phyloP scores from a whole-genome alignment of 2,329 filamentous ascomycete genomes.

The Aspergillus neotritici region DNA sequence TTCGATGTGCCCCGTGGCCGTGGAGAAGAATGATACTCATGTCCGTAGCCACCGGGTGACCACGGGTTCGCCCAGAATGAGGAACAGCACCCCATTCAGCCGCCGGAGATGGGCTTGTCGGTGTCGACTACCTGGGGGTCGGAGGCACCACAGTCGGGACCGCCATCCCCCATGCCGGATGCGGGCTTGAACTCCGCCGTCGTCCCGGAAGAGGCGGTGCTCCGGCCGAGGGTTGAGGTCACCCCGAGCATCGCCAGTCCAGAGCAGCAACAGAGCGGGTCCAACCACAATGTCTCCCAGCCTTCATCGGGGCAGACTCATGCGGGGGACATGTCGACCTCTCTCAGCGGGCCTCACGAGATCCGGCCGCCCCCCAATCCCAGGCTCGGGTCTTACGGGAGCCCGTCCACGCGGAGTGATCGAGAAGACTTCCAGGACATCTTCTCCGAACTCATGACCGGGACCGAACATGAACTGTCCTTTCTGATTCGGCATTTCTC shows the following conservation, averaged over 20 bases:
- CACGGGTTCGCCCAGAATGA: background rate
- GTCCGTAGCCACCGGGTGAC: background rate
- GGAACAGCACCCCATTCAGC: background rate
- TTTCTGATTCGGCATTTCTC: slow-evolving; percentile 36
- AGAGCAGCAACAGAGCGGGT: slow-evolving; percentile 1
- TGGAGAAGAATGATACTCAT: no score
- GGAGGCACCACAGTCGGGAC: no score
- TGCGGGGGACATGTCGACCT: background rate
- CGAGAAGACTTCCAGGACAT: slow-evolving; percentile 31
- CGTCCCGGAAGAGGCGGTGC: no score
- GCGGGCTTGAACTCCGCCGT: no score
- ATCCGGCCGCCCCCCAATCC: slow-evolving; percentile 2
- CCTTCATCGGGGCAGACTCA: slow-evolving; percentile 2
- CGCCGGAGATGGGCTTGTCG: no score
- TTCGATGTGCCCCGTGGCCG: background rate
- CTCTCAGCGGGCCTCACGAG: slow-evolving; percentile 2
- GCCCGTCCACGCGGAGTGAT: slow-evolving; percentile 19
- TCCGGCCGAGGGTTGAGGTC: no score
- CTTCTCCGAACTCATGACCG: slow-evolving; percentile 34
- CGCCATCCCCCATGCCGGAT: no score
- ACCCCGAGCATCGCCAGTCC: no score
- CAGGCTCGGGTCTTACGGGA: slow-evolving; percentile 9
- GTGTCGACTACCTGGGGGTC: no score
- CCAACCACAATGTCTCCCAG: slow-evolving; percentile 2
- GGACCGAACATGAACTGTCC: slow-evolving; percentile 34